phyloP scores from a whole-genome alignment of 352 stramenopile species.

The Pythium aristosporum region DNA sequence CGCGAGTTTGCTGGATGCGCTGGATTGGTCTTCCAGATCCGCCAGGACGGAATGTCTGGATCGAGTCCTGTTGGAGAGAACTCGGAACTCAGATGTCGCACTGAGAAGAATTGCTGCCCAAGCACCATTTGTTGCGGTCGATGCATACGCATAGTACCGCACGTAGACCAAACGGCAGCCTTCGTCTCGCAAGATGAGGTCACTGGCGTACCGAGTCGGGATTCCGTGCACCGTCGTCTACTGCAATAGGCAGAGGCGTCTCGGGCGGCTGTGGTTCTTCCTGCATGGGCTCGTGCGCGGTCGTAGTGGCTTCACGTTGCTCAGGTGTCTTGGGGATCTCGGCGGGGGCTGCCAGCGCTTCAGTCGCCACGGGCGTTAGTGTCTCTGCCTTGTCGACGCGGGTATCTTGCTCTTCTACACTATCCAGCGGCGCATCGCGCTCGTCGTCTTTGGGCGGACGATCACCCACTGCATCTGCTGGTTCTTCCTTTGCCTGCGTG shows the following conservation, averaged over 20 bases:
- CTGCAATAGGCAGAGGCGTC: not conserved
- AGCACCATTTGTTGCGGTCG: too few relatives aligned
- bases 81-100: too few relatives aligned
- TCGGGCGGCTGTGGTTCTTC: not conserved
- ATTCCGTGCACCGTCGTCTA: not conserved
- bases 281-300: not conserved
- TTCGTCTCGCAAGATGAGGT: not conserved
- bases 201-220: not conserved
- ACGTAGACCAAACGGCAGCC: too few relatives aligned
- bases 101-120: too few relatives aligned
- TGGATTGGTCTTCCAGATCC: too few relatives aligned
- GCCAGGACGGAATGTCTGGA: too few relatives aligned
- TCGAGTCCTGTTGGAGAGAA: too few relatives aligned
- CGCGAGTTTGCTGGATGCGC: too few relatives aligned
- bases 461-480: not conserved
- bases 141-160: too few relatives aligned
- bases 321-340: not conserved
- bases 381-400: not conserved
- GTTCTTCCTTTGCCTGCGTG: not conserved
- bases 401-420: conserved; percentile 1
- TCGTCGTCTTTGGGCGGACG: conserved; percentile 2
- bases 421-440: conserved; percentile 12
- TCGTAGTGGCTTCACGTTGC: not conserved
- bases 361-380: not conserved
- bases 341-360: not conserved